These are phyloP conservation scores for Claviceps sp. DNA, from an alignment of 2,329 filamentous ascomycete species.

Conservation along the genomic window DNA sequence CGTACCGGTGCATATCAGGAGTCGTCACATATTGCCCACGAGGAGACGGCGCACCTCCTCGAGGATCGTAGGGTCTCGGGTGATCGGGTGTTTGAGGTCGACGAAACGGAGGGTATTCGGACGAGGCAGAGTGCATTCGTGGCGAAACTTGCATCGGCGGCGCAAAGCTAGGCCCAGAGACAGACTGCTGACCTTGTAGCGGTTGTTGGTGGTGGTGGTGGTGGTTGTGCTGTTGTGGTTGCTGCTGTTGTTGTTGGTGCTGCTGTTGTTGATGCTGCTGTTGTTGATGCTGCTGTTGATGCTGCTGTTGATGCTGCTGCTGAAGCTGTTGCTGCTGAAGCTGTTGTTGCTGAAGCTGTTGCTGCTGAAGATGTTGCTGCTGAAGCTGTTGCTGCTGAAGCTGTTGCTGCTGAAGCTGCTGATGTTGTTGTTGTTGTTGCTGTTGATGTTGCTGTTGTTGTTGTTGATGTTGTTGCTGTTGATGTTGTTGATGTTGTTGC, in stretches of 20 bases:
- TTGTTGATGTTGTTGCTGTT: slow-evolving; percentile 27
- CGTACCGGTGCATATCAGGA: slow-evolving; percentile 44
- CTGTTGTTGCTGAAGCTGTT: slow-evolving; percentile 13
- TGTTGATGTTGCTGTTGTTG: slow-evolving; percentile 22
- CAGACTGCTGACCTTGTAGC: slow-evolving; percentile 25
- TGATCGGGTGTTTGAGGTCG: slow-evolving; percentile 65
- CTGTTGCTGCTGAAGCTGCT: slow-evolving; percentile 12
- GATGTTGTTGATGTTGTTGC: slow-evolving; percentile 13
- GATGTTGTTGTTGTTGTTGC: slow-evolving; percentile 30
- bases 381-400: slow-evolving; percentile 25
- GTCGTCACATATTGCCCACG: slow-evolving; percentile 41
- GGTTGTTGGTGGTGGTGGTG: slow-evolving; percentile 33
- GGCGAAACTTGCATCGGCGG: slow-evolving; percentile 41
- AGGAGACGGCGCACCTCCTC: slow-evolving; percentile 34
- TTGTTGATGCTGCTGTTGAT: slow-evolving; percentile 13
- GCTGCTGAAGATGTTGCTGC: slow-evolving; percentile 25
- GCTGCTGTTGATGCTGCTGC: too few relatives aligned
- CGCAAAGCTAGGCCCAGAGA: slow-evolving; percentile 32
- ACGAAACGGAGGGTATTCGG: slow-evolving; percentile 50
- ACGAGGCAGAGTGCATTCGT: slow-evolving; percentile 36
- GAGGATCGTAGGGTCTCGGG: slow-evolving; percentile 38
- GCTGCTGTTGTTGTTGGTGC: slow-evolving; percentile 19
- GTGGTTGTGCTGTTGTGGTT: slow-evolving; percentile 13
- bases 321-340: slow-evolving; percentile 14
- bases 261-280: slow-evolving; percentile 26